phyloP scores from a whole-genome alignment of 176 grass and related monocot genomes.

The Oryza brachyantha region DNA sequence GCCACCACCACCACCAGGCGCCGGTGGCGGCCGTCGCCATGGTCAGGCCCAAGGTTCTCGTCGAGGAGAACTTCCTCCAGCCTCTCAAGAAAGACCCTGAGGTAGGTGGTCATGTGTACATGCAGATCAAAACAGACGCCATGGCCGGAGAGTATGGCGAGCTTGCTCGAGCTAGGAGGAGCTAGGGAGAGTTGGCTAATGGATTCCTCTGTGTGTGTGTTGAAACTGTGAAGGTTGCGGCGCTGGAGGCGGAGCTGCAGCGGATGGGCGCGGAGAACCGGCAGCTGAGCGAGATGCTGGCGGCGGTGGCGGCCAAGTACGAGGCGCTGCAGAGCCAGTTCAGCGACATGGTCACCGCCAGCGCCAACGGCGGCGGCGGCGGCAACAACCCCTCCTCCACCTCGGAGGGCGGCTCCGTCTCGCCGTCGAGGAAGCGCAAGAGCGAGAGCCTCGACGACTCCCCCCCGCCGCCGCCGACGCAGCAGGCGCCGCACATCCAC shows the following conservation, averaged over 20 bases:
- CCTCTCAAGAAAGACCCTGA: conserved; percentile 59
- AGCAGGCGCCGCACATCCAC: background rate
- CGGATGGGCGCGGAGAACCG: conserved; percentile 68
- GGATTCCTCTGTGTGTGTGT: background rate
- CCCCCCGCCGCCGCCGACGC: conserved; percentile 9
- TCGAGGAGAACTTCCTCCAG: conserved; percentile 60
- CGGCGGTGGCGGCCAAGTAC: conserved; percentile 50
- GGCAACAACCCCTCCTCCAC: conserved; percentile 33
- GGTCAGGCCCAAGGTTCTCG: conserved; percentile 41
- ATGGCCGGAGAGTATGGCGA: background rate
- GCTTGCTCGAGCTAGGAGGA: background rate
- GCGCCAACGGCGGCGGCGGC: background rate
- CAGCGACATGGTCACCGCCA: conserved; percentile 28
- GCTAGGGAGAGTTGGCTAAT: too few species aligned
- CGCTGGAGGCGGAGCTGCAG: conserved; percentile 55
- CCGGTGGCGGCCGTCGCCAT: background rate
- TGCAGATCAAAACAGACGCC: background rate
- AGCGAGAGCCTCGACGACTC: conserved; percentile 45
- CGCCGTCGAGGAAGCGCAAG: conserved; percentile 74
- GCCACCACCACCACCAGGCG: conserved; percentile 11
- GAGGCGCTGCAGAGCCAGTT: conserved; percentile 49
- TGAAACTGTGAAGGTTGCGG: conserved; percentile 15
- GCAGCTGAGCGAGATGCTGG: conserved; percentile 49
- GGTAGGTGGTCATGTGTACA: conserved; percentile 25
- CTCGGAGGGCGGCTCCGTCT: conserved; percentile 71